These are phyloP conservation scores for Penicillium malachiteum DNA, from an alignment of 495 filamentous ascomycete species.

Conservation along the genomic window DNA sequence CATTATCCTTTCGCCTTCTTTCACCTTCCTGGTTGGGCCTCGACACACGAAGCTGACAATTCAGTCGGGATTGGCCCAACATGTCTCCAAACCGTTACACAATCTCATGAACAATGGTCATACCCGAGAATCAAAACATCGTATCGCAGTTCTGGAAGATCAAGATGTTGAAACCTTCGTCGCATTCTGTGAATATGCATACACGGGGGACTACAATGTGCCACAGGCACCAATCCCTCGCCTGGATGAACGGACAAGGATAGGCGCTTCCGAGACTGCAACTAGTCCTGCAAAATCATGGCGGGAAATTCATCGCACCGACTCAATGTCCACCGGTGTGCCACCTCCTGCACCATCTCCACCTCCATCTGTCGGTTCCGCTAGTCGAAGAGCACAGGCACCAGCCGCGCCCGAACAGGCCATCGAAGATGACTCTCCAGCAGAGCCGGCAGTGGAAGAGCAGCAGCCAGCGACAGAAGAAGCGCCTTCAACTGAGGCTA, in stretches of 20 bases:
- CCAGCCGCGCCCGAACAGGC: not conserved
- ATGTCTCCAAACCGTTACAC: constrained; percentile 49
- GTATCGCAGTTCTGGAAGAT: constrained; percentile 43
- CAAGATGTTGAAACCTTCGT: constrained; percentile 49
- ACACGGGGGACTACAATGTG: constrained; percentile 47
- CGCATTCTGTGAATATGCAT: constrained; percentile 50
- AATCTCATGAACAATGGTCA: constrained; percentile 47
- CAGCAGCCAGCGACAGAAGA: not conserved
- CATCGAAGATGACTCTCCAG: not conserved
- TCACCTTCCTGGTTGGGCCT: constrained; percentile 52
- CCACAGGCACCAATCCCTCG: constrained; percentile 15
- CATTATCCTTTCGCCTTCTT: constrained; percentile 43
- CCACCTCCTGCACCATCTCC: constrained; percentile 25
- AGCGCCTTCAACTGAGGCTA: not conserved
- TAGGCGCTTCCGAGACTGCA: constrained; percentile 10
- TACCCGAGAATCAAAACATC: constrained; percentile 45
- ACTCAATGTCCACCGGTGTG: constrained; percentile 23
- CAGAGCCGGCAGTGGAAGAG: not conserved
- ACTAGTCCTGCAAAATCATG: constrained; percentile 14
- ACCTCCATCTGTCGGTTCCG: constrained; percentile 23
- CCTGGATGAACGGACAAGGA: constrained; percentile 10
- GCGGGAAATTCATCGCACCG: constrained; percentile 22
- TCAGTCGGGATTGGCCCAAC: constrained; percentile 45
- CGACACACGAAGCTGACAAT: constrained; percentile 45
- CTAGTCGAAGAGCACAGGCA: not conserved